phyloP scores from a whole-genome alignment of 1,139 yeast species.

The Candida smagusa region DNA sequence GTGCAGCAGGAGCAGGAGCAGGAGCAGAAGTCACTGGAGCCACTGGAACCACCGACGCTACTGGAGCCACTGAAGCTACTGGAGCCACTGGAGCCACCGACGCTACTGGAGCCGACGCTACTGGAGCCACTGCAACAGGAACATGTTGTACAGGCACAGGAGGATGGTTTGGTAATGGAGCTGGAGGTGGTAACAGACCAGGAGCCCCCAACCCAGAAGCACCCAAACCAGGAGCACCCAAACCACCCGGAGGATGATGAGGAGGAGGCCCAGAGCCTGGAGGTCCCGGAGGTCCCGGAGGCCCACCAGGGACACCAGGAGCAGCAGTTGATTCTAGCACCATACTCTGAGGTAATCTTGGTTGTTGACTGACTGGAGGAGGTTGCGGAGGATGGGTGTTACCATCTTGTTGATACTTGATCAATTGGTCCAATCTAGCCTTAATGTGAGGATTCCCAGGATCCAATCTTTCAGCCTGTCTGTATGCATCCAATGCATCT shows the following conservation, averaged over 20 bases:
- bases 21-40: constrained; percentile 11
- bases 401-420: constrained; percentile 72
- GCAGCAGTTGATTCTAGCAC: constrained; percentile 49
- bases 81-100: constrained; percentile 10
- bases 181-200: constrained; percentile 1
- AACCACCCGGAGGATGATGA: constrained; percentile 49
- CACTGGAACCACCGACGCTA: constrained; percentile 8
- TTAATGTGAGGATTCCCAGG: constrained; percentile 94
- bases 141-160: no score
- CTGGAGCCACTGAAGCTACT: constrained; percentile 23
- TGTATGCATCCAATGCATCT: constrained; percentile 95
- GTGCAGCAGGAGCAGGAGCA: constrained; percentile 13
- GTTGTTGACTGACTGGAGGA: constrained; percentile 62
- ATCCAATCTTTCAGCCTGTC: constrained; percentile 92
- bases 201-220: constrained; percentile 4
- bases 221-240: constrained; percentile 24
- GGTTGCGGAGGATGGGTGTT: constrained; percentile 66
- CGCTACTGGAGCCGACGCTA: constrained; percentile 1
- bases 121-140: background rate
- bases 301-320: constrained; percentile 14
- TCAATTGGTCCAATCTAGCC: constrained; percentile 83
- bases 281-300: constrained; percentile 6
- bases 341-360: constrained; percentile 56
- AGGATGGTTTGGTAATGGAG: no score
- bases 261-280: constrained; percentile 24